Evolutionary conservation across 169 alveolate species (phyloP).

Genomic region (Miamiensis avidus): DNA sequence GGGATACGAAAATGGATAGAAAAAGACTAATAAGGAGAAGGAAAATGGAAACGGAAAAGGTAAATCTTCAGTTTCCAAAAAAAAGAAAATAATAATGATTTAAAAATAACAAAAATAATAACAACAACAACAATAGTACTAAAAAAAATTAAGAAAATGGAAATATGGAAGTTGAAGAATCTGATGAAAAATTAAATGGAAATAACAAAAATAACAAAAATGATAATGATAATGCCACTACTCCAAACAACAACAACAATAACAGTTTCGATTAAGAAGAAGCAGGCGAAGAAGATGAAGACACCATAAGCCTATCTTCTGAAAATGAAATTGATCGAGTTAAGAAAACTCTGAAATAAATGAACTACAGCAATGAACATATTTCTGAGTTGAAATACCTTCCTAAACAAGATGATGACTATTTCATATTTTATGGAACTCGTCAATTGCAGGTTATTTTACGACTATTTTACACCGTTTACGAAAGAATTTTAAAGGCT

Average conservation of each 20-base stretch:
- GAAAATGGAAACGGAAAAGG: background rate
- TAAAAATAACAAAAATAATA: background rate
- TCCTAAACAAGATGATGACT: background rate
- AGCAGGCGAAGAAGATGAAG: background rate
- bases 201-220: background rate
- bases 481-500: conserved; percentile 21
- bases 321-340: conserved; percentile 6
- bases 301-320: too few species aligned
- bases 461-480: conserved; percentile 5
- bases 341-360: background rate
- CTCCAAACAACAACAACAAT: background rate
- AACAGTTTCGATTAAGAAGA: background rate
- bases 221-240: background rate
- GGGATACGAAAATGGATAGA: background rate
- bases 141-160: conserved; percentile 3
- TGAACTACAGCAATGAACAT: background rate
- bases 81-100: background rate
- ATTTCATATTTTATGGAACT: conserved; percentile 10
- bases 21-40: background rate
- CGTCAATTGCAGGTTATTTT: background rate
- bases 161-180: background rate
- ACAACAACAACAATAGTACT: background rate
- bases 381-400: background rate
- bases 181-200: too few species aligned
- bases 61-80: background rate